phyloP scores from a whole-genome alignment of 2,329 filamentous ascomycete species.

The Cryphonectria radicalis region DNA sequence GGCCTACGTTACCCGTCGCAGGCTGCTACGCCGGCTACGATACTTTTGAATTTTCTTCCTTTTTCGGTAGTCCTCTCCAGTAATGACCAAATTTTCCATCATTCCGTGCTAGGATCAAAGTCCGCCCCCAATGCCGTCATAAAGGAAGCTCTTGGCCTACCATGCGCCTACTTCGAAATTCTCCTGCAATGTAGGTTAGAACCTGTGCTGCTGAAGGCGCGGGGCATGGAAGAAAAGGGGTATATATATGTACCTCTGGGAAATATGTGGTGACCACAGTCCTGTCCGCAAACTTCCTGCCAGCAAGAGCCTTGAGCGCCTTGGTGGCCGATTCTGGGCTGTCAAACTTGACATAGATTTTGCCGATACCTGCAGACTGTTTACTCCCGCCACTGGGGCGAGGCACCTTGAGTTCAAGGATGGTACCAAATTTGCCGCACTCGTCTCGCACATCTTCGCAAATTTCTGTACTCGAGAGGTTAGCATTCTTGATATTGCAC shows the following conservation, averaged over 20 bases:
- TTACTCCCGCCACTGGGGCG: conserved; percentile 81
- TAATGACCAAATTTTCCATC: not conserved
- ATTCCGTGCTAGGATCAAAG: not conserved
- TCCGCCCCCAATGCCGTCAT: not conserved
- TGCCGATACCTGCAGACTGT: conserved; percentile 88
- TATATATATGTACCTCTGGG: conserved; percentile 73
- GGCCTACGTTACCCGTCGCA: not conserved
- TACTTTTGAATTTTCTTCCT: not conserved
- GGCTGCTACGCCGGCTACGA: not conserved
- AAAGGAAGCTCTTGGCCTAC: conserved; percentile 52
- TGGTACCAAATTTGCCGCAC: conserved; percentile 84
- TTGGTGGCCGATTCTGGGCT: conserved; percentile 76
- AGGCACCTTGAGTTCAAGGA: conserved; percentile 91
- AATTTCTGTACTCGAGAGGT: conserved; percentile 70
- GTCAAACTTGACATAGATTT: conserved; percentile 97
- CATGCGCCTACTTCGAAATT: conserved; percentile 93
- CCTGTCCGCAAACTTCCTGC: conserved; percentile 92
- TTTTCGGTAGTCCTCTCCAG: not conserved
- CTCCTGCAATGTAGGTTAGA: conserved; percentile 58
- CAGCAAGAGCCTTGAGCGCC: conserved; percentile 86
- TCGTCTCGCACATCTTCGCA: conserved; percentile 93
- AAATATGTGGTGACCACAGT: conserved; percentile 98
- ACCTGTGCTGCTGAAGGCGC: not conserved
- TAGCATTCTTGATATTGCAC: not conserved
- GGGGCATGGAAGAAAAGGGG: conserved; percentile 2